Percentiles rank a stretch among this genome's conserved stretches.
These are phyloP conservation scores for Psilocybe subaeruginosa DNA, from an alignment of 768 basidiomycete genomes.

Conservation along the genomic window DNA sequence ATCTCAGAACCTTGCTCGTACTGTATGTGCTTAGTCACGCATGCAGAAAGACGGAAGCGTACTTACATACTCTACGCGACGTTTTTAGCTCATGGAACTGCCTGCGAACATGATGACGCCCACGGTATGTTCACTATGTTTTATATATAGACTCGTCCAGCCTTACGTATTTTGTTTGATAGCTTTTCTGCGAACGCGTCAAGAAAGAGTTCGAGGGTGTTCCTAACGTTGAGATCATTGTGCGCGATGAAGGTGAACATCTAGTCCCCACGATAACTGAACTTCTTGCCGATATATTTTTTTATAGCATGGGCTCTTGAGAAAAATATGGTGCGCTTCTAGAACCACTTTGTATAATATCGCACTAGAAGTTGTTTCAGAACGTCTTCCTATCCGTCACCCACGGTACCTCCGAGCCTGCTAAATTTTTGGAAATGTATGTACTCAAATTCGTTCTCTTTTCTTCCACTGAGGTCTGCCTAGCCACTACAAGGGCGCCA, in stretches of 20 bases:
- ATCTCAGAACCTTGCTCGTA: constrained; percentile 81
- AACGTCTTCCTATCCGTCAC: constrained; percentile 88
- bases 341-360: not conserved
- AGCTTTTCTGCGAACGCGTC: constrained; percentile 75
- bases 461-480: not conserved
- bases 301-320: constrained; percentile 74
- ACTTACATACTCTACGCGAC: not conserved
- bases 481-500: constrained; percentile 83
- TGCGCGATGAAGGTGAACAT: constrained; percentile 70
- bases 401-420: constrained; percentile 79
- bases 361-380: constrained; percentile 34
- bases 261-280: not conserved
- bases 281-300: constrained; percentile 3
- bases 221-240: constrained; percentile 67
- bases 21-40: constrained; percentile 41
- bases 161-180: not conserved
- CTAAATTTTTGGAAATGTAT: constrained; percentile 87
- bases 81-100: constrained; percentile 71
- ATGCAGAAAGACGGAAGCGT: constrained; percentile 1
- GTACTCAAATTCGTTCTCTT: constrained; percentile 9
- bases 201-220: constrained; percentile 67
- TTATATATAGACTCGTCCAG: not conserved
- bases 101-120: constrained; percentile 89
- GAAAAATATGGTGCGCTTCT: constrained; percentile 71
- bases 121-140: constrained; percentile 47